A percentile compares a stretch with the other conserved stretches of the same genome.
These are phyloP conservation scores for Penicillium malachiteum DNA, from an alignment of 495 filamentous ascomycete species.

Conservation along the genomic window DNA sequence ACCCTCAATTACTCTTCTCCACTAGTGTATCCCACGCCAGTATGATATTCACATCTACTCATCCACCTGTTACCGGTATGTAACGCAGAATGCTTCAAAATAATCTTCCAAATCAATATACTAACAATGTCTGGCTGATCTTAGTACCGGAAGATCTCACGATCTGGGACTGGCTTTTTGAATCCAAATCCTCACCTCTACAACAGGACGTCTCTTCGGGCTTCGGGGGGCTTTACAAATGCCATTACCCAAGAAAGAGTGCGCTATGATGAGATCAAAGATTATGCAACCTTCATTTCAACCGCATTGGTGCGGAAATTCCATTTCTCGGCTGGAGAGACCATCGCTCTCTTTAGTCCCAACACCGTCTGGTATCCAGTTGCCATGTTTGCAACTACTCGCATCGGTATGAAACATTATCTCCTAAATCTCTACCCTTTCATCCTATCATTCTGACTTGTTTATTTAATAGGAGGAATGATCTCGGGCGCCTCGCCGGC, in stretches of 20 bases:
- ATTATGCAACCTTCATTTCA: constrained; percentile 51
- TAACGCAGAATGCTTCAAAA: background rate
- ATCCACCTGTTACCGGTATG: constrained; percentile 4
- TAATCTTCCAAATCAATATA: background rate
- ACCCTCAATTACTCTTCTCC: no score
- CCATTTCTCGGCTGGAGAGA: constrained; percentile 47
- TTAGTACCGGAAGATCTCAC: constrained; percentile 52
- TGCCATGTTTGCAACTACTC: constrained; percentile 53
- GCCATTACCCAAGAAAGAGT: constrained; percentile 55
- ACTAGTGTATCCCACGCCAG: background rate
- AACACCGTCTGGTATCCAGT: constrained; percentile 64
- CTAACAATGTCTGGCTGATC: background rate
- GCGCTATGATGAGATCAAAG: constrained; percentile 50
- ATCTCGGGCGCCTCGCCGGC: constrained; percentile 58
- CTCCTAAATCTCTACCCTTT: no score
- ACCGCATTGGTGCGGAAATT: constrained; percentile 55
- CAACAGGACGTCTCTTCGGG: constrained; percentile 21
- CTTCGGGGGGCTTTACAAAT: constrained; percentile 54
- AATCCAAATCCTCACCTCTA: constrained; percentile 50
- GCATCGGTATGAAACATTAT: constrained; percentile 27
- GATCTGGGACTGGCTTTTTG: constrained; percentile 62
- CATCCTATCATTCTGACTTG: no score
- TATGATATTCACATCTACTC: constrained; percentile 9
- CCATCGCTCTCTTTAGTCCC: constrained; percentile 54
- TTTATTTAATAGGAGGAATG: constrained; percentile 34